These are phyloP conservation scores for Prunus davidiana DNA, from an alignment of 306 rosid genomes.

Conservation along the genomic window DNA sequence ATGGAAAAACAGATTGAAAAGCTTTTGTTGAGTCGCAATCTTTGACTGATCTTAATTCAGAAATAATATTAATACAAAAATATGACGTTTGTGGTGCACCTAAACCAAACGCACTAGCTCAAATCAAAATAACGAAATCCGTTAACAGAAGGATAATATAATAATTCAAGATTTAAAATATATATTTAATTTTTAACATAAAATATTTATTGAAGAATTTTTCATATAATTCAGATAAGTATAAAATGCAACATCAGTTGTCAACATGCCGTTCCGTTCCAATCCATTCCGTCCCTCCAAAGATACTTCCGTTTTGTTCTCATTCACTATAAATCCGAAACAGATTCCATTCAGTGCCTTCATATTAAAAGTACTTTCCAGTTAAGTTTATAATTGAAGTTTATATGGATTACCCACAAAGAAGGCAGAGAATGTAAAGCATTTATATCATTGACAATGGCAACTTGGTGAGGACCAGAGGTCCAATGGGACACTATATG, in stretches of 20 bases:
- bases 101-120: constrained; percentile 18
- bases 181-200: no score
- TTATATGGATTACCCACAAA: not conserved
- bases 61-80: not conserved
- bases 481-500: not conserved
- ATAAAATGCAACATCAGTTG: not conserved
- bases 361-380: not conserved
- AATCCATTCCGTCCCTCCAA: not conserved
- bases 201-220: no score
- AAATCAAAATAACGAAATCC: not conserved
- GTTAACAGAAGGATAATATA: not conserved
- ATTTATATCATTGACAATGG: not conserved
- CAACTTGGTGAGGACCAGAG: not conserved
- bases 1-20: not conserved
- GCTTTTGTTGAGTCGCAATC: constrained; percentile 14
- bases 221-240: no score
- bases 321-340: not conserved
- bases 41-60: constrained; percentile 8
- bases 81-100: constrained; percentile 19
- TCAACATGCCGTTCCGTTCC: not conserved
- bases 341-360: not conserved
- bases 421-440: not conserved
- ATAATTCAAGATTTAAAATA: not conserved
- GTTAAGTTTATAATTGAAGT: no score
- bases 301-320: not conserved